Evolutionary conservation across 306 rosid genomes (phyloP).

Genomic region (Glycine soja): DNA sequence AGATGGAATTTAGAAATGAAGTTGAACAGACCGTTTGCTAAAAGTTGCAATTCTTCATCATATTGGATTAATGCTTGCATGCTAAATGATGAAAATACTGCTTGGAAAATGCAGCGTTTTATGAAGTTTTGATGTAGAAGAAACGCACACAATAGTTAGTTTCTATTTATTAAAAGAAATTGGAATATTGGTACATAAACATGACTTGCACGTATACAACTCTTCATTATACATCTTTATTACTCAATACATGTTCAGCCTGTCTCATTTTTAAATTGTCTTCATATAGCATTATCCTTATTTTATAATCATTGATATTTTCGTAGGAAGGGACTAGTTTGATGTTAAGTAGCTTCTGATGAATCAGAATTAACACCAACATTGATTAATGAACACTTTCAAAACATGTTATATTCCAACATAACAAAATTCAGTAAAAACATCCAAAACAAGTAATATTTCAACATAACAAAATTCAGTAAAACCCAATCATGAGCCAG

Average conservation of each 20-base stretch:
- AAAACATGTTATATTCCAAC: slow-evolving; percentile 36
- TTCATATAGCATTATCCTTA: neutral
- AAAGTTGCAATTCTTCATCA: neutral
- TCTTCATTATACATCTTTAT: neutral
- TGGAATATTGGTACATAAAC: neutral
- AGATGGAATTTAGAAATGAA: neutral
- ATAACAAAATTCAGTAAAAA: slow-evolving; percentile 36
- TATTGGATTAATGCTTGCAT: neutral
- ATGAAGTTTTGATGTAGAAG: too few relatives aligned
- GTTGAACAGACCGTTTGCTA: neutral
- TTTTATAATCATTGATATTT: neutral
- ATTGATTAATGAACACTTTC: neutral
- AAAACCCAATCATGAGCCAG: slow-evolving; percentile 27
- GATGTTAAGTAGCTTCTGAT: slow-evolving; percentile 5
- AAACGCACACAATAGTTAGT: too few relatives aligned
- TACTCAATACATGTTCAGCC: too few relatives aligned
- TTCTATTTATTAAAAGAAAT: too few relatives aligned
- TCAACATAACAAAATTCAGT: slow-evolving; percentile 32
- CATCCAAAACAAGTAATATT: neutral
- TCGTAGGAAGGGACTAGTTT: neutral
- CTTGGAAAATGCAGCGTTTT: neutral
- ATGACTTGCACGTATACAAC: neutral
- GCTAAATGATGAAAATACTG: neutral
- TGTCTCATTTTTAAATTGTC: neutral
- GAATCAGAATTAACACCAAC: slow-evolving; percentile 12